Evolutionary conservation across 768 basidiomycete species (phyloP).

Genomic region (Macrocybe gigantea): DNA sequence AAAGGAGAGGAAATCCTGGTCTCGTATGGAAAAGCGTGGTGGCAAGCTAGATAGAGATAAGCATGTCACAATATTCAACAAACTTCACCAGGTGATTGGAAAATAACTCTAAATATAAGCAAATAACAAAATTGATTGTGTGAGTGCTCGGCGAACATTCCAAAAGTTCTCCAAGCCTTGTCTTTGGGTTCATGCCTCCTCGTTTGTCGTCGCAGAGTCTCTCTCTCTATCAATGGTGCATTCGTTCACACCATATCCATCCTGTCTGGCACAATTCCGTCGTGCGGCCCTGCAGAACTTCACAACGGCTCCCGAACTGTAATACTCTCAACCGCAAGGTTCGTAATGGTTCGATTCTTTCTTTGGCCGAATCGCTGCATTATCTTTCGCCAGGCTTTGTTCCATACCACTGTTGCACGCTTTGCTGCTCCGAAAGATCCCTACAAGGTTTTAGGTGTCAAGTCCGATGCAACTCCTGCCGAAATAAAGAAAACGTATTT

Average conservation of each 20-base stretch:
- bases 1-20: constrained; percentile 86
- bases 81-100: too few relatives aligned
- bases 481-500: constrained; percentile 99
- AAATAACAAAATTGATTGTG: too few relatives aligned
- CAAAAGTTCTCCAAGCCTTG: constrained; percentile 24
- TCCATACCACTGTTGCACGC: constrained; percentile 63
- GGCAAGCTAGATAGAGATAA: constrained; percentile 41
- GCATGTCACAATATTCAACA: too few relatives aligned
- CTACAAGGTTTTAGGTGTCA: constrained; percentile 86
- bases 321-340: too few relatives aligned
- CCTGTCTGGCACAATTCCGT: too few relatives aligned
- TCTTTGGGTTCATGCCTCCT: constrained; percentile 36
- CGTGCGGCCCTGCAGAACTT: too few relatives aligned
- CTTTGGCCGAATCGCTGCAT: constrained; percentile 4
- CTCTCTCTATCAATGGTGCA: constrained; percentile 15
- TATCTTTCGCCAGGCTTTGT: constrained; percentile 47
- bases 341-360: too few relatives aligned
- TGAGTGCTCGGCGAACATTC: constrained; percentile 13
- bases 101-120: too few relatives aligned
- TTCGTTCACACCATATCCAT: too few relatives aligned
- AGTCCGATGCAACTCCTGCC: constrained; percentile 70
- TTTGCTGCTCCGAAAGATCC: constrained; percentile 72
- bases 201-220: constrained; percentile 43
- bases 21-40: constrained; percentile 86
- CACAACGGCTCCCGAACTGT: too few relatives aligned